phyloP scores from a whole-genome alignment of 2,329 filamentous ascomycete genomes.

The Dichotomopilus funicola region DNA sequence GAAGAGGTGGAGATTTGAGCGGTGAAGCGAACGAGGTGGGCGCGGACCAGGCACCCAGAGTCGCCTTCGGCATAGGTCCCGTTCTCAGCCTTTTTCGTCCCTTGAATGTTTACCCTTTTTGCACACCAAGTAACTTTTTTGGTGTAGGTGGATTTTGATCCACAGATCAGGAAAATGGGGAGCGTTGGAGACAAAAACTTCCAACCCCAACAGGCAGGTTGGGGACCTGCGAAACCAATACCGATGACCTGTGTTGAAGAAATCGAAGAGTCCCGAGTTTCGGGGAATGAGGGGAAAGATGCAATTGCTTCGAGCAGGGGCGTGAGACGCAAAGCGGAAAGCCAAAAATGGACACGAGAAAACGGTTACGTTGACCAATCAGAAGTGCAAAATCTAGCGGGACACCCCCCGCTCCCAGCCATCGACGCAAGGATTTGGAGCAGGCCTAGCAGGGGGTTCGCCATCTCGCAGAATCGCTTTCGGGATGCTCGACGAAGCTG shows the following conservation, averaged over 20 bases:
- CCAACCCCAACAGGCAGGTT: no score
- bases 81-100: no score
- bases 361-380: constrained; percentile 37
- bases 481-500: background rate
- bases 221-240: no score
- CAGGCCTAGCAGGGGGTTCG: constrained; percentile 6
- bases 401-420: constrained; percentile 19
- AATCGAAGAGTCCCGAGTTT: background rate
- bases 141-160: no score
- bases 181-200: no score
- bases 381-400: constrained; percentile 12
- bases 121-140: no score
- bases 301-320: constrained; percentile 13
- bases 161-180: no score
- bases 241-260: background rate
- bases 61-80: no score
- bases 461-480: constrained; percentile 4
- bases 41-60: no score
- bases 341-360: constrained; percentile 37
- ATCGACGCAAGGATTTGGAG: constrained; percentile 10
- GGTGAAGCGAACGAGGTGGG: no score
- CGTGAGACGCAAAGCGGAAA: constrained; percentile 13
- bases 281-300: constrained; percentile 9
- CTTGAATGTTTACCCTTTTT: no score
- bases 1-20: no score